Conservation (phyloP, 192 early-diverging fungal species). For the Helicostylum pulchrum region DNA sequence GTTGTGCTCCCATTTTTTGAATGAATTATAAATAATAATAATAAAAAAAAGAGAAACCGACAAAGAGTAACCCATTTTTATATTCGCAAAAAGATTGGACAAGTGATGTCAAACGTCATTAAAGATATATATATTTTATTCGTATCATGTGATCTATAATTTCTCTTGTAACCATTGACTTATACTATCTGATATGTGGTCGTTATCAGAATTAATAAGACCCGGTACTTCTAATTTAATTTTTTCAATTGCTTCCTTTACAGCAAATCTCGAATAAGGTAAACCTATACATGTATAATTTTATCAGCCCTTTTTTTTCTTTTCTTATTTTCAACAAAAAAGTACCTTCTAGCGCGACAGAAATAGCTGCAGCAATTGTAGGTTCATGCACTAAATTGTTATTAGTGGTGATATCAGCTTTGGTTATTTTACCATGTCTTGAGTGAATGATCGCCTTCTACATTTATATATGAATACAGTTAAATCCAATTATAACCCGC, state of each 20-base stretch:
- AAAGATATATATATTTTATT: not conserved
- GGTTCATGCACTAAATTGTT: slow-evolving; percentile 22
- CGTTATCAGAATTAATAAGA: slow-evolving; percentile 22
- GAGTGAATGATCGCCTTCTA: slow-evolving; percentile 25
- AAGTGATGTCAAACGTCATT: not conserved
- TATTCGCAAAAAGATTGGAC: too few relatives aligned
- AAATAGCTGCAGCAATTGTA: slow-evolving; percentile 23
- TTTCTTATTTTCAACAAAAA: not conserved
- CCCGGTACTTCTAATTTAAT: slow-evolving; percentile 27
- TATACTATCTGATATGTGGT: slow-evolving; percentile 16
- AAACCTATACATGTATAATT: slow-evolving; percentile 19
- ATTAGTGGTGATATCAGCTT: slow-evolving; percentile 17
- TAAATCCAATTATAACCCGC: not conserved
- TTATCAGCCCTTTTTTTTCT: not conserved
- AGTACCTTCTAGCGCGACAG: slow-evolving; percentile 25
- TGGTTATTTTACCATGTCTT: slow-evolving; percentile 27
- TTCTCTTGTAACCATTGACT: slow-evolving; percentile 14
- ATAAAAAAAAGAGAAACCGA: not conserved
- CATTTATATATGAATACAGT: not conserved
- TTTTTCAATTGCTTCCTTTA: slow-evolving; percentile 18
- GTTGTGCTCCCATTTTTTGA: not conserved
- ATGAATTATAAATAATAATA: not conserved
- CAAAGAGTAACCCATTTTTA: too few relatives aligned
- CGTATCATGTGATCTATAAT: slow-evolving; percentile 7
- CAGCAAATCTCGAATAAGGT: slow-evolving; percentile 15